Evolutionary conservation across 768 basidiomycete species (phyloP).

Genomic region (Hirschioporus abietinus): DNA sequence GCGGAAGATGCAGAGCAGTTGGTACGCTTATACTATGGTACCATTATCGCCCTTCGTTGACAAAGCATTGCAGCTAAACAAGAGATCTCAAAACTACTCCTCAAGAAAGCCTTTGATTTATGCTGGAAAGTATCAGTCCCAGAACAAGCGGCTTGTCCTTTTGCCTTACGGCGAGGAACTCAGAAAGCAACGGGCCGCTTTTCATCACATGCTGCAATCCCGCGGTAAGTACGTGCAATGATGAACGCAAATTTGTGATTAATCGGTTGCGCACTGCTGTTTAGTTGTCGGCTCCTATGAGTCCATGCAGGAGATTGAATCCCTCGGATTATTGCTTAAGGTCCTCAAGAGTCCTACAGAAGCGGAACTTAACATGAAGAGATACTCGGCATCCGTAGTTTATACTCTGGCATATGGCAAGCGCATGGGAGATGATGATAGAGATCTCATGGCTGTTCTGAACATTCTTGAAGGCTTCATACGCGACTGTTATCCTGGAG

Average conservation of each 20-base stretch:
- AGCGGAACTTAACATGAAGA: slow-evolving; percentile 6
- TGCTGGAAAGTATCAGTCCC: slow-evolving; percentile 15
- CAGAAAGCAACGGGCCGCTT: slow-evolving; percentile 15
- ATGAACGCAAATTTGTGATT: too few species aligned
- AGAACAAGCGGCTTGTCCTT: slow-evolving; percentile 14
- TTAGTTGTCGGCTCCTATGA: slow-evolving; percentile 17
- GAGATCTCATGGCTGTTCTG: slow-evolving; percentile 18
- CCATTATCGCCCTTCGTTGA: background rate
- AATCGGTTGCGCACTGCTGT: too few species aligned
- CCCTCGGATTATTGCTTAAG: slow-evolving; percentile 13
- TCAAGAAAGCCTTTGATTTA: slow-evolving; percentile 12
- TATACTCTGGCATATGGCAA: slow-evolving; percentile 20
- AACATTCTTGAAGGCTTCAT: slow-evolving; percentile 21
- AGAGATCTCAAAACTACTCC: slow-evolving; percentile 13
- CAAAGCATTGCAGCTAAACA: slow-evolving; percentile 5
- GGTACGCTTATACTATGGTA: slow-evolving; percentile 2
- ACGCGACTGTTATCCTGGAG: slow-evolving; percentile 18
- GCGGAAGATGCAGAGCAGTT: slow-evolving; percentile 12
- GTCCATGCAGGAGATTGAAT: slow-evolving; percentile 13
- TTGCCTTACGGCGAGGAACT: slow-evolving; percentile 15
- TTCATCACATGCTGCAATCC: slow-evolving; percentile 15
- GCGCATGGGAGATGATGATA: slow-evolving; percentile 19
- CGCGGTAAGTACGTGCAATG: too few species aligned
- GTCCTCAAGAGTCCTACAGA: slow-evolving; percentile 8
- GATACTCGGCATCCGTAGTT: slow-evolving; percentile 17